A percentile compares a stretch with the other conserved stretches of the same genome.
phyloP scores from a whole-genome alignment of 495 filamentous ascomycete species.

The Tuber aestivum region DNA sequence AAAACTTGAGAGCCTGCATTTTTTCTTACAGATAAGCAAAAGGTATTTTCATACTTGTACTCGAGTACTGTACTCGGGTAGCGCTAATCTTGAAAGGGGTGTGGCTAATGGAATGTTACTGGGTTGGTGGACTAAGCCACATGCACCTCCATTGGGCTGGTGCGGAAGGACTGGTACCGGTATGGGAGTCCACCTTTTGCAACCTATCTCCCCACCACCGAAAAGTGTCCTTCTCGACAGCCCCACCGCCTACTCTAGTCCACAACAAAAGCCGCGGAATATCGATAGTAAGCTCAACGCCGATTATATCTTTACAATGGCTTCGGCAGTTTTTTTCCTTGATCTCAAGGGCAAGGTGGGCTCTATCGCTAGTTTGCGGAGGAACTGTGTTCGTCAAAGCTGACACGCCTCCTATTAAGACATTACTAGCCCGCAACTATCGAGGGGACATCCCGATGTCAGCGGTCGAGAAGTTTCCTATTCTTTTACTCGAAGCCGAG shows the following conservation, averaged over 20 bases:
- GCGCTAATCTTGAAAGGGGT: not conserved
- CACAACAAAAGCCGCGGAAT: not conserved
- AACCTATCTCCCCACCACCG: not conserved
- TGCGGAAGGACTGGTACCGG: too few relatives aligned
- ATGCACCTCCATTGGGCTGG: not conserved
- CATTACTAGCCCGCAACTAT: slow-evolving; percentile 97
- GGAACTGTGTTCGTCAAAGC: slow-evolving; percentile 19
- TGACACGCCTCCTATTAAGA: slow-evolving; percentile 53
- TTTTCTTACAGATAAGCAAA: too few relatives aligned
- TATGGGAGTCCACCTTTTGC: not conserved
- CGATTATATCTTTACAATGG: slow-evolving; percentile 56
- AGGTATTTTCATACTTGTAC: too few relatives aligned
- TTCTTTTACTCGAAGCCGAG: slow-evolving; percentile 96
- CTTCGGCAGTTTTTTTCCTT: slow-evolving; percentile 96
- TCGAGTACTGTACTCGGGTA: too few relatives aligned
- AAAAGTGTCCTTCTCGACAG: not conserved
- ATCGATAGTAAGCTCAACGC: not conserved
- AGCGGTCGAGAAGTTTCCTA: slow-evolving; percentile 95
- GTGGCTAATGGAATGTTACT: not conserved
- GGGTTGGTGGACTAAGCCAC: not conserved
- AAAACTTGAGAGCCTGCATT: too few relatives aligned
- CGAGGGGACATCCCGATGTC: slow-evolving; percentile 99
- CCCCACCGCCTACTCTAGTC: not conserved
- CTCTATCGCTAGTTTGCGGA: slow-evolving; percentile 12
- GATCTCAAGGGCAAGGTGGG: slow-evolving; percentile 98